Base-by-base conservation (phyloP, 441 rosid genomes). In the Daphne laureola region DNA sequence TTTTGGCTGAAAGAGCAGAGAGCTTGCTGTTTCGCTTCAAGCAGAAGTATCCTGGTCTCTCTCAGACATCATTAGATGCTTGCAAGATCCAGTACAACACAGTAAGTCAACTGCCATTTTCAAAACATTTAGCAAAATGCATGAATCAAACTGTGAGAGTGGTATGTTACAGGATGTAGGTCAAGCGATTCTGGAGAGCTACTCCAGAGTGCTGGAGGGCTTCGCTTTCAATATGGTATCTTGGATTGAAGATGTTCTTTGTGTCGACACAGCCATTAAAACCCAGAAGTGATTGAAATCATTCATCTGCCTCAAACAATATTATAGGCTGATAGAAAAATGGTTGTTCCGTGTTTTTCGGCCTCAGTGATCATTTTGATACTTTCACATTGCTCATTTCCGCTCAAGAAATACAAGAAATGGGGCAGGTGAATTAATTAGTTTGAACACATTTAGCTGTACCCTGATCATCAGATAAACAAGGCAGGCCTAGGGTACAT, bases 181-280 rank as follows among this genome's bases (percentile, higher is more conserved):
- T 47, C 94, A 89, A 64, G 97, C 98, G 38, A 68, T 74, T 46
- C 65, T 92, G 45, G 98, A 92, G 78, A 89, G 97, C 73, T 92
- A 86, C 67, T 92, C 98, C 0, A 80, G 98, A 62, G 97, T 89
- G 44, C 61, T 92, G 48, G 98, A 92, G 80, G 96, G 98, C 43
- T 63, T 89, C 58, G 98, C 98, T 52, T 89, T 86, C 83, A 89
- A 92, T 69, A 69, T 83, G 47, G 96, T 89, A 12, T 86, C 96
- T 44, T 85, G 98, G 98, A 84, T 86, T 55, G 96, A 89, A 44
- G 97, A 92, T 76, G 97, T 92, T 59, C 77, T 89, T 52, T 75
- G 71, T 61, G 97, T 80, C 31, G 97, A 86, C 63, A 80, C 64
- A 67, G 70, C 88, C 14, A 71, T 76, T 55, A 77, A 78, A 67